Evolutionary conservation across 2,329 filamentous ascomycete species (phyloP).

Genomic region (Talaromyces sp.): DNA sequence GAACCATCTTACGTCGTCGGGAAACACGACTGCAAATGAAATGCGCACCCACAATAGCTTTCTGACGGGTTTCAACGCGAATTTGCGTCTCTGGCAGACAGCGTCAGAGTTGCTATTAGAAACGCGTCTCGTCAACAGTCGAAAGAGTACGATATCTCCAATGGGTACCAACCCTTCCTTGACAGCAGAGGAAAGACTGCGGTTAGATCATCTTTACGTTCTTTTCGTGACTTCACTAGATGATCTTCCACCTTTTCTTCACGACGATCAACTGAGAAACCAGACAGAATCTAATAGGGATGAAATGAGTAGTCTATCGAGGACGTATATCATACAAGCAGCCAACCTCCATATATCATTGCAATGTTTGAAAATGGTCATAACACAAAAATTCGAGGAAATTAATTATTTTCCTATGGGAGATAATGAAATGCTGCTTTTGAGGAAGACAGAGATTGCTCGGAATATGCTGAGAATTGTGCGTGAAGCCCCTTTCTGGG

Average conservation of each 20-base stretch:
- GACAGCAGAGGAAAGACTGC: slow-evolving; percentile 27
- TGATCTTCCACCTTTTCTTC: slow-evolving; percentile 37
- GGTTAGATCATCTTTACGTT: slow-evolving; percentile 38
- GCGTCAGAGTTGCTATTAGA: background rate
- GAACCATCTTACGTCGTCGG: background rate
- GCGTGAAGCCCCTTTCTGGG: slow-evolving; percentile 43
- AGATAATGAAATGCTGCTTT: slow-evolving; percentile 20
- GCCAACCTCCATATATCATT: slow-evolving; percentile 34
- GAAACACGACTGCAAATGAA: background rate
- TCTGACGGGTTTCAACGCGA: background rate
- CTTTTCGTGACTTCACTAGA: slow-evolving; percentile 43
- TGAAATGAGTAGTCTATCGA: slow-evolving; percentile 8
- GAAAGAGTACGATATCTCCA: background rate
- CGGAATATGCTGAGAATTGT: slow-evolving; percentile 43
- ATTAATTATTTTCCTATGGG: slow-evolving; percentile 10
- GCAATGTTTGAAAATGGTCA: slow-evolving; percentile 43
- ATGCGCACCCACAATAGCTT: background rate
- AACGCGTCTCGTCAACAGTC: background rate
- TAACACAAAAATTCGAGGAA: slow-evolving; percentile 28
- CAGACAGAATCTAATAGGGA: background rate
- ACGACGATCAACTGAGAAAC: slow-evolving; percentile 20
- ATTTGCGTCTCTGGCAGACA: background rate
- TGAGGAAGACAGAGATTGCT: slow-evolving; percentile 44
- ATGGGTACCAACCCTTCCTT: background rate
- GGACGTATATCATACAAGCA: slow-evolving; percentile 38